Percentiles rank a stretch among this genome's conserved stretches.
Conservation (phyloP, 257 asterid genomes). For the Solanum pinnatisectum region DNA sequence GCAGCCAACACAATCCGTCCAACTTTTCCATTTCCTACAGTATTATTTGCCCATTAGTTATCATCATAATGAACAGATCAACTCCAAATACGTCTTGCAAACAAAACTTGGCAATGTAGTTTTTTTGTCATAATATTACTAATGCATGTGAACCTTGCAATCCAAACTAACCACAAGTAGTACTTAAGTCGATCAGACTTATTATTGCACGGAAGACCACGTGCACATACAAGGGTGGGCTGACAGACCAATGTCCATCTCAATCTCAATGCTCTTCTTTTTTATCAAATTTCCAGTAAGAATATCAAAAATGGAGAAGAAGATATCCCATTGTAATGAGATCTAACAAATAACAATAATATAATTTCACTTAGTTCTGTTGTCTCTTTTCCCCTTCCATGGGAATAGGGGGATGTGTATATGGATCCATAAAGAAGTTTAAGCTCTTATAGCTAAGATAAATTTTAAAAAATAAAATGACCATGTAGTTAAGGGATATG, state of each 20-base stretch:
- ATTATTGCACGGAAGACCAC: neutral
- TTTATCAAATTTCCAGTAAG: neutral
- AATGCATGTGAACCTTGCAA: neutral
- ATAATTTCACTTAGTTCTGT: neutral
- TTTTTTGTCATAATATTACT: neutral
- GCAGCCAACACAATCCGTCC: conserved; percentile 78
- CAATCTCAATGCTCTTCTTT: neutral
- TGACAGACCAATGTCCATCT: neutral
- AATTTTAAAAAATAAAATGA: neutral
- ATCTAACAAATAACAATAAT: neutral
- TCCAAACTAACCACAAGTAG: neutral
- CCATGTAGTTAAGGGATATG: neutral
- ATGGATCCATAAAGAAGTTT: neutral
- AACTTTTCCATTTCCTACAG: conserved; percentile 60
- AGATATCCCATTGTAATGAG: neutral
- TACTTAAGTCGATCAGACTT: neutral
- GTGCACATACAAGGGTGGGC: neutral
- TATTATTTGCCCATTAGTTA: neutral
- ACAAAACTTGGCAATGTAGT: neutral
- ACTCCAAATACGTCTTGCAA: neutral
- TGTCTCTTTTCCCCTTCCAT: neutral
- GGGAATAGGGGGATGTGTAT: neutral
- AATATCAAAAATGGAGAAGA: neutral
- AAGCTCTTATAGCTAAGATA: neutral
- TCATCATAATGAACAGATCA: neutral